phyloP scores from a whole-genome alignment of 1,284 basidiomycete species.

The Cryptococcus floricola region DNA sequence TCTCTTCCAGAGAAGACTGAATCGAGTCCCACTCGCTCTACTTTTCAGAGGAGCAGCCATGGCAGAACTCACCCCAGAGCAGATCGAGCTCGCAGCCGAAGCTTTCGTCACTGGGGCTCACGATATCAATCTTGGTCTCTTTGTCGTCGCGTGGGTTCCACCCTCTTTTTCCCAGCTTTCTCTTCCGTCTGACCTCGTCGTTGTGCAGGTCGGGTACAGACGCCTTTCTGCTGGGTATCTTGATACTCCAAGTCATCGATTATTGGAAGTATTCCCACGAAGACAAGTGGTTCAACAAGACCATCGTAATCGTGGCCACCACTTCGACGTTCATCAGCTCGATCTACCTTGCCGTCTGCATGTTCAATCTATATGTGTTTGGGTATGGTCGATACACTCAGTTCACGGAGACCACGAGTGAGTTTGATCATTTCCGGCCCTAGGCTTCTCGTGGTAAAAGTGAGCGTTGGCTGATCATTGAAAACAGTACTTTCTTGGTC shows the following conservation, averaged over 20 bases:
- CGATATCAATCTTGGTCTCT: slow-evolving; percentile 6
- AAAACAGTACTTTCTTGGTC: background rate
- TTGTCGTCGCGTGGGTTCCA: slow-evolving; percentile 8
- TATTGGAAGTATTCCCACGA: slow-evolving; percentile 5
- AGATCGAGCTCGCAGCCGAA: slow-evolving; percentile 1
- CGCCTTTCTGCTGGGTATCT: slow-evolving; percentile 1
- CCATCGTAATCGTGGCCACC: slow-evolving; percentile 2
- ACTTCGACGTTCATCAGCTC: background rate
- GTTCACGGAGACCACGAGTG: slow-evolving; percentile 1
- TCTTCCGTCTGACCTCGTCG: background rate
- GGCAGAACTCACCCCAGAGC: background rate
- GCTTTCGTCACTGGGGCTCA: slow-evolving; percentile 1
- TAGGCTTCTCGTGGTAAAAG: too few species aligned
- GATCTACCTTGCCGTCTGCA: slow-evolving; percentile 3
- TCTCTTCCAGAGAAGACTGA: too few species aligned
- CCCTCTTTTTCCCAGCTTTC: background rate
- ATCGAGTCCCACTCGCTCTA: too few species aligned
- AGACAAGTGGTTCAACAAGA: slow-evolving; percentile 3
- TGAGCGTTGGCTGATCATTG: background rate
- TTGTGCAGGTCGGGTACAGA: slow-evolving; percentile 1
- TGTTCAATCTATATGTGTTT: slow-evolving; percentile 10
- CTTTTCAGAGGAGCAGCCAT: too few species aligned
- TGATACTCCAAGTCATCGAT: slow-evolving; percentile 3
- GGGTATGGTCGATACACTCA: slow-evolving; percentile 5
- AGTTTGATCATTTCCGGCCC: background rate